Base-by-base conservation (phyloP, 257 asterid genomes). In the Plantago elongata region DNA sequence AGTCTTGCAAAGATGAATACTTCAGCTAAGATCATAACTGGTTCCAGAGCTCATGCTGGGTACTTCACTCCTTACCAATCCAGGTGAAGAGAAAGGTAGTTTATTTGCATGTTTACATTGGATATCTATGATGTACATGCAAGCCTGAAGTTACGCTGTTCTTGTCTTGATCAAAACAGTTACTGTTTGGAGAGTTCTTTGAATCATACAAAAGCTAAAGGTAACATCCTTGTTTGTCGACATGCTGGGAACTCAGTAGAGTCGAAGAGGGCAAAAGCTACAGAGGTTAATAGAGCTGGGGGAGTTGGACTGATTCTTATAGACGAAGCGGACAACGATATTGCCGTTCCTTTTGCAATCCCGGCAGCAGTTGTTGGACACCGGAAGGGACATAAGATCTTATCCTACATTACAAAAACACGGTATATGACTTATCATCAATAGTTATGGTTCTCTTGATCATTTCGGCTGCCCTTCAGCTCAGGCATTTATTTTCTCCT, bases 1-100 rank as follows among this genome's bases (percentile, higher is more conserved):
- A 83, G 93, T 73, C 51, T 72, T 15, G 51, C 65, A 14, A 76
- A 71, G 63, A 84, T 83, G 86, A 77, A 80, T 4, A 55, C 69
- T 48, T 59, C 84, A 0, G 71, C 90, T 57, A 61, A 54, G 48
- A 81, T 84, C 69, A 84, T 91, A 57, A 72, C 92, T 18, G 97
- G 97, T 46, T 77, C 97, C 48, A 84, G 83, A 74, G 95, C 97
- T 52, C 65, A 77, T 75, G 88, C 75, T 9, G 98, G 98, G 67
- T 86, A 84, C 75, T 91, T 91, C 78, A 91, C 98, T 65, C 95
- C 98, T 42, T 86, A 88, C 75, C 98, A 91, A 86, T 88, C 97
- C 95, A 91, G 98, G 97, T 91, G 97, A 88, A 88, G 85, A 76
- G 66, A 69, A 82, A 88, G 96, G 94, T 88, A 86, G 90, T 87